A percentile compares a stretch with the other conserved stretches of the same genome.
Conservation (phyloP, 176 grass and related monocot species). For the Otatea glauca region DNA sequence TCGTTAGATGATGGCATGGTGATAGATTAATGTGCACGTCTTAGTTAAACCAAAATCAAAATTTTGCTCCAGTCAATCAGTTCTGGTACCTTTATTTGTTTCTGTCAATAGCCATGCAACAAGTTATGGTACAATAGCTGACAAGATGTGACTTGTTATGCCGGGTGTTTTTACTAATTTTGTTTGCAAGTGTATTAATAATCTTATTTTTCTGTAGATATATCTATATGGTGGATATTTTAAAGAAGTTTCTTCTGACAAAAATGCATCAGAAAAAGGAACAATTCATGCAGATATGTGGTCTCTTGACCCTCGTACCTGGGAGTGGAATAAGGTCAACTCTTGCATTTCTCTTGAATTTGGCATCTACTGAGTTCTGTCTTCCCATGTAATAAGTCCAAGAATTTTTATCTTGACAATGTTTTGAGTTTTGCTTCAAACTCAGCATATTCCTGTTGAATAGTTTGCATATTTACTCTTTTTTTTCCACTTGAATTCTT, state of each 20-base stretch:
- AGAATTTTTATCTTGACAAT: constrained; percentile 7
- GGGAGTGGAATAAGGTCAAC: constrained; percentile 97
- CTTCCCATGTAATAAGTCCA: constrained; percentile 10
- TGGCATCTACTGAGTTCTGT: constrained; percentile 17
- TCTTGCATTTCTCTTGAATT: constrained; percentile 41
- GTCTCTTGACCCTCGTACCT: constrained; percentile 94
- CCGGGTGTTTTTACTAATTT: constrained; percentile 4
- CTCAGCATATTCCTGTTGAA: neutral
- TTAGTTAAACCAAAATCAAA: constrained; percentile 5
- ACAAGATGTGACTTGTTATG: constrained; percentile 21
- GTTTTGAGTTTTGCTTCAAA: constrained; percentile 30
- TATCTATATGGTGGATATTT: constrained; percentile 96
- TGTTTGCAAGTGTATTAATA: constrained; percentile 35
- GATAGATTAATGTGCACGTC: constrained; percentile 14
- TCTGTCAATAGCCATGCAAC: neutral
- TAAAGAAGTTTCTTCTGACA: constrained; percentile 90
- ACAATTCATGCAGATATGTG: constrained; percentile 95
- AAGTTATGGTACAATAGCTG: constrained; percentile 10
- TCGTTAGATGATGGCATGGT: constrained; percentile 3
- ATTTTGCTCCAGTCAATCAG: neutral
- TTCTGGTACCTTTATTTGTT: too few species aligned
- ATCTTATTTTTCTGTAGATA: constrained; percentile 58
- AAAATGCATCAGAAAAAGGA: constrained; percentile 86
- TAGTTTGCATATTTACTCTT: constrained; percentile 33
- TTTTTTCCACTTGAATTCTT: constrained; percentile 17